Base-by-base conservation (phyloP, 2,329 filamentous ascomycete genomes). In the Penicillium glabrum region DNA sequence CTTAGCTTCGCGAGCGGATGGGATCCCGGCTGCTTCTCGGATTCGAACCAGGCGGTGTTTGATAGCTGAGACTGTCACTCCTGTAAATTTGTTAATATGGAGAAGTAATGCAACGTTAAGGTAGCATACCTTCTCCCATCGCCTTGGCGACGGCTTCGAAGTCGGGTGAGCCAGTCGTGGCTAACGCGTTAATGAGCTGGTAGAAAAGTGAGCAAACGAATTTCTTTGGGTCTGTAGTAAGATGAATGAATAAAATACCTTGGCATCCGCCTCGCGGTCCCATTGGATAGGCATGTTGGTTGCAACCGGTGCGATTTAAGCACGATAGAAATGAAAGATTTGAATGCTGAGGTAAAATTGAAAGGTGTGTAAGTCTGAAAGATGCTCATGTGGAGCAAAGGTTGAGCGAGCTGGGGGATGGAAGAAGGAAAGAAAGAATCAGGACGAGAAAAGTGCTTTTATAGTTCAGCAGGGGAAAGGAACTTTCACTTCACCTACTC, bases 31-130 rank as follows among this genome's bases (percentile, higher is more conserved):
- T 21, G 33, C 46, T 7, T 56, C 47, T 16, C 45, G 49, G 33
- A 56, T 46, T 10, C 53, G 53, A 39, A 46, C 47, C 6, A 56
- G 16, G 16, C 53, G 48, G 11, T 56, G 53, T 33, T 51, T 56
- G 0, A 56, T 26, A 0, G 53, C 53, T 2, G 43, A 51, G 5
- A 56, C 43, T 4, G 53, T 51, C 21, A 39, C 45, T 10, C 39
- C 48, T 51, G 10, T 31, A 16, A 10, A 11, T 14, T 3, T 35
- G 7, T 24, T 0, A 16, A 41, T 10, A 37, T 5, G 23, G 23
- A 21, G 26, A 19, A 16, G 8, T 6, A 6, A 29, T 3, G 11
- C 1, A 7, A 21, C 10, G 10, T 4, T 6, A 11, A 11, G 5
- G 5, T 14, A 8, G 37, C 23, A 9, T 50, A 50, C 47, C 47